Evolutionary conservation across 2,329 filamentous ascomycete species (phyloP).

Genomic region (Raffaelea arxii): DNA sequence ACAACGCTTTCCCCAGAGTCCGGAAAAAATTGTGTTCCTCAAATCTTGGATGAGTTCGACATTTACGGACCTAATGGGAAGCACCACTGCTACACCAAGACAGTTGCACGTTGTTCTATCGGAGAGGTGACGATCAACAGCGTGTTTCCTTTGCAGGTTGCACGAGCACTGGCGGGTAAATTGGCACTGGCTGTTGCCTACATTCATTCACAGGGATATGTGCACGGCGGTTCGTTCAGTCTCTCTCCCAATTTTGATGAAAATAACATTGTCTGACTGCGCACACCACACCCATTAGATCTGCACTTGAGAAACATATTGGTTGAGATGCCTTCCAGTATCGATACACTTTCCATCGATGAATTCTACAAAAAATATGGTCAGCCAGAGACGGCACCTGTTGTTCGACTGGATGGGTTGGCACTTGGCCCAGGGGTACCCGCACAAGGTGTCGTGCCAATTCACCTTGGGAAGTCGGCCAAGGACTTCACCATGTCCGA

Average conservation of each 20-base stretch:
- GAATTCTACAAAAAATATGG: not conserved
- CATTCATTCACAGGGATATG: not conserved
- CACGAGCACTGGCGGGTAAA: not conserved
- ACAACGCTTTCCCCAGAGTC: too few relatives aligned
- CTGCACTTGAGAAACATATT: not conserved
- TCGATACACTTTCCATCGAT: not conserved
- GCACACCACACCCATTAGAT: too few relatives aligned
- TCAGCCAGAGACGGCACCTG: not conserved
- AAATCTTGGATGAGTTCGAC: not conserved
- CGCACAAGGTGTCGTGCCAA: not conserved
- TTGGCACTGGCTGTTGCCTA: not conserved
- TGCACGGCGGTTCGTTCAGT: not conserved
- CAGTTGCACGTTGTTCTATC: not conserved
- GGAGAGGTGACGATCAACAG: not conserved
- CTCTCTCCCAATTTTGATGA: not conserved
- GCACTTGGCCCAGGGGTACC: not conserved
- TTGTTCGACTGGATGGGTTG: not conserved
- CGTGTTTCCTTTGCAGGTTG: not conserved
- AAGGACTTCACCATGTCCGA: not conserved
- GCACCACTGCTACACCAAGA: not conserved
- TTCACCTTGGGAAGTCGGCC: not conserved
- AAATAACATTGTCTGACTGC: too few relatives aligned
- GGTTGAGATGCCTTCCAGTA: not conserved
- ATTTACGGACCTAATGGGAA: not conserved
- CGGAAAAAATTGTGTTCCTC: not conserved